Evolutionary conservation across 352 stramenopile genomes (phyloP), one percentile per base, ranked within the genome.

Genomic region (Peronospora farinosa): DNA sequence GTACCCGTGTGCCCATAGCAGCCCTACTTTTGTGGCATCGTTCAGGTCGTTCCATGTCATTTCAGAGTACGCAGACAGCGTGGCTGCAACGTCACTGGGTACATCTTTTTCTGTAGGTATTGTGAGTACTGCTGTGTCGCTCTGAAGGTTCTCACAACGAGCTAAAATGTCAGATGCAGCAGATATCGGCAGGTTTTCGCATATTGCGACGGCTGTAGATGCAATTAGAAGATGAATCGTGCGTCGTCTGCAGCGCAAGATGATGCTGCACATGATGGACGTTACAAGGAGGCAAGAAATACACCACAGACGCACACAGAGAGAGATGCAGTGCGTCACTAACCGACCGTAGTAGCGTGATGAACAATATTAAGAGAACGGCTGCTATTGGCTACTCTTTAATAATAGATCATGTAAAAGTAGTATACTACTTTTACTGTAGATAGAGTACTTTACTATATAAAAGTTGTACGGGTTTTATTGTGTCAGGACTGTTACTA

Each of bases 1-100:
- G 61, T 77, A 80, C 2, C 69, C 72, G 21, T 84, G 55, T 15
- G 49, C 54, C 67, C 67, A 84, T 3, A 84, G 55, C 16, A 84
- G 25, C 11, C 61, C 69, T 5, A 77, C 57, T 49, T 76, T 76
- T 11, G 60, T 49, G 10, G 43, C 49, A 38, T 84, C 72, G 25
- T 67, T 40, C 41, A 84, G 55, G 7, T 51, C 35, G 32, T 15
- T 51, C 69, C 69, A 84, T 13, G 40, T 12, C 16, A 52, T 6
- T 9, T 54, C 39, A 21, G 56, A 55, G n/a, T 47, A 38, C 25
- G 36, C 39, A 23, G 50, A 36, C 4, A 74, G 51, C 37, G 53
- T 65, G 15, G 28, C 21, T 43, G 52, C 49, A 16, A 71, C 54
- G 17, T 69, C 53, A 3, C 11, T 21, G 7, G 57, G 61, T 0